Evolutionary conservation across 371 early-diverging fungal species (phyloP).

Genomic region (Chytridium lagenaria): DNA sequence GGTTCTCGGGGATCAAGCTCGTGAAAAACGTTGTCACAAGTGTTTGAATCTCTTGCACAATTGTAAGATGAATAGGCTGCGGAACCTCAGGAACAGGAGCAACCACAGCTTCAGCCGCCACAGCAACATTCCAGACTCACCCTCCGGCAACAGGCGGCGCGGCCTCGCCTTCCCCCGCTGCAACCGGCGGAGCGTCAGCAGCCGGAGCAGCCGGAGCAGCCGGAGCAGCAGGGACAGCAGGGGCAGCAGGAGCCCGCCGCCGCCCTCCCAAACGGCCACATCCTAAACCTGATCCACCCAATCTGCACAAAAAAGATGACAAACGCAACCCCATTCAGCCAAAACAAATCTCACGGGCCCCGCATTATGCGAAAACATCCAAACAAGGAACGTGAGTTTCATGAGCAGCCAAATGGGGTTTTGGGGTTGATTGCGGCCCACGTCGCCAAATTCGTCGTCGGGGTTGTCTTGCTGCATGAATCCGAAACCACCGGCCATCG

Average conservation of each 20-base stretch:
- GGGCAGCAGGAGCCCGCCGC: neutral
- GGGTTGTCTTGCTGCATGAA: neutral
- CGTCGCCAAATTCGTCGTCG: conserved; percentile 35
- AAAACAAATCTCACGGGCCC: conserved; percentile 18
- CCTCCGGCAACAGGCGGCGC: neutral
- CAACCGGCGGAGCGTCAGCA: neutral
- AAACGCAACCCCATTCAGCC: conserved; percentile 31
- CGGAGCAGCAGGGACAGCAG: neutral
- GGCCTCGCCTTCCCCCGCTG: neutral
- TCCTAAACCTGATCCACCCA: conserved; percentile 14
- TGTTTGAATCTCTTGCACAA: conserved; percentile 17
- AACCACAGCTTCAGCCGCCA: neutral
- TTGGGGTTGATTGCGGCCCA: conserved; percentile 22
- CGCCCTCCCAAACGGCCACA: neutral
- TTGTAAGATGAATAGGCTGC: conserved; percentile 3
- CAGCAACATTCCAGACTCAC: too few species aligned
- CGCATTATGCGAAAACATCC: conserved; percentile 38
- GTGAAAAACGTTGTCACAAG: conserved; percentile 32
- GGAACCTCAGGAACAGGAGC: neutral
- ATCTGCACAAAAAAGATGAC: conserved; percentile 40
- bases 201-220: neutral
- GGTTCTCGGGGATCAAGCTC: conserved; percentile 32
- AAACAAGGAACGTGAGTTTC: conserved; percentile 38
- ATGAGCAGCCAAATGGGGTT: conserved; percentile 44
- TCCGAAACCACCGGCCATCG: conserved; percentile 6